phyloP scores from a whole-genome alignment of 257 asterid species.

The Hygrophila difformis region DNA sequence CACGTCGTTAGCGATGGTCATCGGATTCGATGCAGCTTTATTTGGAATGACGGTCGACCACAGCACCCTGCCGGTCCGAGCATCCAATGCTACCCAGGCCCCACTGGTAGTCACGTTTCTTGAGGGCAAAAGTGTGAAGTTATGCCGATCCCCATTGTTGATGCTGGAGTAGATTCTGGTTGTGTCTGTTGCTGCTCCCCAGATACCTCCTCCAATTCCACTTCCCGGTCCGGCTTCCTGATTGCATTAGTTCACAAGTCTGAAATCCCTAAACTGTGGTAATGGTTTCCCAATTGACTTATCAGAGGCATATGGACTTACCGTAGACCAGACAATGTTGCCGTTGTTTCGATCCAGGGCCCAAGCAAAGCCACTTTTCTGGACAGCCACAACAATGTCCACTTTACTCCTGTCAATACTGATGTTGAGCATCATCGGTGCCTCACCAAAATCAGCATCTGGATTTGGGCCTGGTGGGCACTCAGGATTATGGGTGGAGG shows the following conservation, averaged over 20 bases:
- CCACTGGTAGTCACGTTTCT: conserved; percentile 29
- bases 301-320: too few species aligned
- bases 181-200: conserved; percentile 50
- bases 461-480: conserved; percentile 43
- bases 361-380: conserved; percentile 53
- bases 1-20: conserved; percentile 37
- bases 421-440: conserved; percentile 41
- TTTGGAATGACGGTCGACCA: conserved; percentile 45
- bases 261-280: too few species aligned
- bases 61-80: conserved; percentile 24
- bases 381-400: conserved; percentile 37
- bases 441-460: conserved; percentile 47
- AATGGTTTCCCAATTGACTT: too few species aligned
- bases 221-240: conserved; percentile 53
- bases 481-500: conserved; percentile 22
- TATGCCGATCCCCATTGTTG: conserved; percentile 14
- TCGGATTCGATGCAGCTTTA: conserved; percentile 26
- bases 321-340: conserved; percentile 31
- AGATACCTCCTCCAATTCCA: conserved; percentile 30
- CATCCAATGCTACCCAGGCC: conserved; percentile 49
- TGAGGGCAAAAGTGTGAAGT: conserved; percentile 30
- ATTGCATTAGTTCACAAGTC: background rate
- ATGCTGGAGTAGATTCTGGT: conserved; percentile 34
- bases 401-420: conserved; percentile 9
- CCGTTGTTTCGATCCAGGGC: conserved; percentile 37